Evolutionary conservation across 1,139 yeast genomes (phyloP).

Genomic region (Yamadazyma sp.): DNA sequence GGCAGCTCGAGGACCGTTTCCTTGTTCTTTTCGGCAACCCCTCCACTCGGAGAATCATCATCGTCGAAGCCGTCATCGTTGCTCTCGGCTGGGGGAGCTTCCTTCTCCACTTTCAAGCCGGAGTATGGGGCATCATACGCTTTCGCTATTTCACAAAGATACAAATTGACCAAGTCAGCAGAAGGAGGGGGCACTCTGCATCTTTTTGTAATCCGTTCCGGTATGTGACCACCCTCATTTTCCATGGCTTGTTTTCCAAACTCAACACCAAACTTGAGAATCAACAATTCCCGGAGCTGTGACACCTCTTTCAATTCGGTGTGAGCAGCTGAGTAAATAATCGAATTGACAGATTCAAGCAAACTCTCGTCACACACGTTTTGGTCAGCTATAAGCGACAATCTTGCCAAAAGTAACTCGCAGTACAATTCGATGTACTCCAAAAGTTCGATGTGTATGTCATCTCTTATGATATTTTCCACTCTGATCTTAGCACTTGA

Average conservation of each 20-base stretch:
- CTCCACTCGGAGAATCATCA: constrained; percentile 23
- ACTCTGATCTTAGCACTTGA: constrained; percentile 83
- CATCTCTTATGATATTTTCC: constrained; percentile 83
- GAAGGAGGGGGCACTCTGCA: constrained; percentile 71
- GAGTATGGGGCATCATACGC: constrained; percentile 79
- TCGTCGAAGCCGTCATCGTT: constrained; percentile 7
- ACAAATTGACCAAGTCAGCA: constrained; percentile 63
- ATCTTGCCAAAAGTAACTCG: constrained; percentile 77
- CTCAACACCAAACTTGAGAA: constrained; percentile 61
- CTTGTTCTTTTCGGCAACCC: constrained; percentile 21
- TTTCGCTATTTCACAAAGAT: constrained; percentile 76
- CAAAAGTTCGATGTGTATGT: constrained; percentile 75
- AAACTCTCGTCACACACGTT: constrained; percentile 60
- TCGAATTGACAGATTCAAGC: constrained; percentile 71
- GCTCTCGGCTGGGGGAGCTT: not conserved
- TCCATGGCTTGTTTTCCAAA: constrained; percentile 65
- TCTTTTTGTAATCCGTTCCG: constrained; percentile 62
- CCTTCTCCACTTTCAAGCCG: constrained; percentile 35
- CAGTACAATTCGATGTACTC: constrained; percentile 83
- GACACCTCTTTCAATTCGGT: constrained; percentile 75
- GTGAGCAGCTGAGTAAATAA: constrained; percentile 69
- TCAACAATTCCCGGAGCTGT: constrained; percentile 60
- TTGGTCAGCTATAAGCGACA: constrained; percentile 53
- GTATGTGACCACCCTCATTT: constrained; percentile 53
- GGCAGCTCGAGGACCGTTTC: constrained; percentile 15